These are phyloP conservation scores for Parachaetomium inaequale DNA, from an alignment of 495 filamentous ascomycete genomes.

Conservation along the genomic window DNA sequence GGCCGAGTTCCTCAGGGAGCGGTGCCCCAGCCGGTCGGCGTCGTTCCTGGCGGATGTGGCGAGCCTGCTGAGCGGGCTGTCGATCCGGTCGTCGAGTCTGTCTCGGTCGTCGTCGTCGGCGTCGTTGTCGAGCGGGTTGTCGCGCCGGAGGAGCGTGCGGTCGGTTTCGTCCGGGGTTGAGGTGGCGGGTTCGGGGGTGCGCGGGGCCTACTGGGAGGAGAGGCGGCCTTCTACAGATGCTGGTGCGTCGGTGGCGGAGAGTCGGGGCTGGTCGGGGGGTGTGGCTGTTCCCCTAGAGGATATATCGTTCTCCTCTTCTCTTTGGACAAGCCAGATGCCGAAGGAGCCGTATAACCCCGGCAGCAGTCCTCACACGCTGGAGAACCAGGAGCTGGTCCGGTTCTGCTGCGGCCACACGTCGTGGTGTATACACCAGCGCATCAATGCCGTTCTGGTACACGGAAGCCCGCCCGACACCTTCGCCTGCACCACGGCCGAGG, in stretches of 20 bases:
- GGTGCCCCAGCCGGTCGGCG: constrained; percentile 17
- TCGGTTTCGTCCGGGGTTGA: constrained; percentile 2
- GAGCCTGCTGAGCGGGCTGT: constrained; percentile 17
- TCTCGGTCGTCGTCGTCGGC: constrained; percentile 15
- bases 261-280: not conserved
- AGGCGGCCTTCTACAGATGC: not conserved
- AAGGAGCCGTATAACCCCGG: not conserved
- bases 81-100: constrained; percentile 16
- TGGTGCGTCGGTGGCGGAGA: not conserved
- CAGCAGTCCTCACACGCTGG: not conserved
- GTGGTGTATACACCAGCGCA: constrained; percentile 22
- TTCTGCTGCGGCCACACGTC: constrained; percentile 17
- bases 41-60: constrained; percentile 20
- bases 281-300: not conserved
- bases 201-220: not conserved
- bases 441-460: constrained; percentile 11
- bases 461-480: constrained; percentile 13
- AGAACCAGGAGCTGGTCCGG: constrained; percentile 18
- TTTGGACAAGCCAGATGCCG: not conserved
- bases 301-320: not conserved
- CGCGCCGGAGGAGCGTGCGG: constrained; percentile 8
- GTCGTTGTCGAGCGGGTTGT: constrained; percentile 8
- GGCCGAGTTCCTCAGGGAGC: constrained; percentile 12
- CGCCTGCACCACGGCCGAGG: constrained; percentile 15
- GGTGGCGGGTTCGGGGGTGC: not conserved